These are phyloP conservation scores for Neurospora discreta DNA, from an alignment of 495 filamentous ascomycete species.

Conservation along the genomic window DNA sequence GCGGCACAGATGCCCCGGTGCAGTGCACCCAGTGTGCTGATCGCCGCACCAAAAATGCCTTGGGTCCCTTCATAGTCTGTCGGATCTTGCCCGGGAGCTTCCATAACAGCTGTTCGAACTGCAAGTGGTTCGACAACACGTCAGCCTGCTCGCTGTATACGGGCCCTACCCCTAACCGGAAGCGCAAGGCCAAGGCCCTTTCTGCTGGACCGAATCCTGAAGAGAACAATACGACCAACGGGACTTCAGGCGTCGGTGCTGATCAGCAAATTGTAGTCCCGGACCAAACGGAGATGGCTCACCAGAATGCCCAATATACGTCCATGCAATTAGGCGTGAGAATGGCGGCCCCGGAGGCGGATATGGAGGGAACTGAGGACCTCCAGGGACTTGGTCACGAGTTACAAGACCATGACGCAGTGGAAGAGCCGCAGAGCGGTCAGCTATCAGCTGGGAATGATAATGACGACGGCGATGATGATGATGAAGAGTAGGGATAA, in stretches of 20 bases:
- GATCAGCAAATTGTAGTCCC: background rate
- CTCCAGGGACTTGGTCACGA: background rate
- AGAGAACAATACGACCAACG: background rate
- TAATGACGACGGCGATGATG: background rate
- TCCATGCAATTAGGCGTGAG: background rate
- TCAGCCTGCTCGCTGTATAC: slow-evolving; percentile 23
- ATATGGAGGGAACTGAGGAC: background rate
- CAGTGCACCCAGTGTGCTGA: slow-evolving; percentile 18
- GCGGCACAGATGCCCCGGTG: slow-evolving; percentile 14
- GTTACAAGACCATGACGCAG: background rate
- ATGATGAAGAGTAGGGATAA: background rate
- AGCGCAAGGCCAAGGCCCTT: slow-evolving; percentile 20
- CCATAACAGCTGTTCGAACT: slow-evolving; percentile 27
- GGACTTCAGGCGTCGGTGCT: background rate
- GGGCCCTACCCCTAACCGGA: slow-evolving; percentile 24
- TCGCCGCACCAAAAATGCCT: slow-evolving; percentile 14
- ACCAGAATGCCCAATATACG: background rate
- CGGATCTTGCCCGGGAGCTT: slow-evolving; percentile 16
- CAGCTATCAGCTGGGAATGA: background rate
- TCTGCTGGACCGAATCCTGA: background rate
- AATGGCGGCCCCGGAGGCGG: background rate
- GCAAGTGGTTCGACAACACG: slow-evolving; percentile 29
- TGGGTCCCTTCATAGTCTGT: slow-evolving; percentile 22
- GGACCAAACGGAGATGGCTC: background rate
- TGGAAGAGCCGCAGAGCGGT: background rate